Evolutionary conservation across 1,284 basidiomycete genomes (phyloP).

Genomic region (Puccinia hordei): DNA sequence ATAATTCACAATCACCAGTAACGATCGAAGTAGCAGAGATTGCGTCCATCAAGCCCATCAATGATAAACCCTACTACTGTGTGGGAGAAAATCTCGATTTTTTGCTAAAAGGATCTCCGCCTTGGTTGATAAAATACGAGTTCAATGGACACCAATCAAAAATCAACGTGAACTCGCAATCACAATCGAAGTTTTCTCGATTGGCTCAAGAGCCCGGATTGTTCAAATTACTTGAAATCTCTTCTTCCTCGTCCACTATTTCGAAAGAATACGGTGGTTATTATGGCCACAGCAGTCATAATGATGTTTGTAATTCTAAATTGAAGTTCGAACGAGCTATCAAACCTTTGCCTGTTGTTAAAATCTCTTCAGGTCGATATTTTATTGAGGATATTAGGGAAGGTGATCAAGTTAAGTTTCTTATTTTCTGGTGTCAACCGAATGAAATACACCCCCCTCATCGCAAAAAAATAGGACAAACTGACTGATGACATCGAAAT

Average conservation of each 20-base stretch:
- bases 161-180: constrained; percentile 71
- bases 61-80: constrained; percentile 77
- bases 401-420: constrained; percentile 60
- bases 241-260: constrained; percentile 65
- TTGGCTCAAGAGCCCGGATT: constrained; percentile 77
- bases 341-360: constrained; percentile 81
- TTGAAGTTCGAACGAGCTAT: constrained; percentile 74
- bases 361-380: constrained; percentile 79
- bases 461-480: background rate
- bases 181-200: constrained; percentile 75
- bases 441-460: background rate
- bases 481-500: background rate
- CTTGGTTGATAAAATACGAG: constrained; percentile 89
- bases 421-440: background rate
- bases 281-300: constrained; percentile 11
- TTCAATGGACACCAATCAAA: constrained; percentile 72
- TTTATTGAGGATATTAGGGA: constrained; percentile 84
- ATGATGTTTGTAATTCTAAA: constrained; percentile 70
- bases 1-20: background rate
- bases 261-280: background rate
- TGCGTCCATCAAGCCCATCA: constrained; percentile 83
- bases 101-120: constrained; percentile 89
- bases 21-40: constrained; percentile 81
- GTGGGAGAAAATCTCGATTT: constrained; percentile 88
- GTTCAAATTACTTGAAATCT: constrained; percentile 79